phyloP scores from a whole-genome alignment of 1,139 yeast species.

The Saccharomyces hybrid region DNA sequence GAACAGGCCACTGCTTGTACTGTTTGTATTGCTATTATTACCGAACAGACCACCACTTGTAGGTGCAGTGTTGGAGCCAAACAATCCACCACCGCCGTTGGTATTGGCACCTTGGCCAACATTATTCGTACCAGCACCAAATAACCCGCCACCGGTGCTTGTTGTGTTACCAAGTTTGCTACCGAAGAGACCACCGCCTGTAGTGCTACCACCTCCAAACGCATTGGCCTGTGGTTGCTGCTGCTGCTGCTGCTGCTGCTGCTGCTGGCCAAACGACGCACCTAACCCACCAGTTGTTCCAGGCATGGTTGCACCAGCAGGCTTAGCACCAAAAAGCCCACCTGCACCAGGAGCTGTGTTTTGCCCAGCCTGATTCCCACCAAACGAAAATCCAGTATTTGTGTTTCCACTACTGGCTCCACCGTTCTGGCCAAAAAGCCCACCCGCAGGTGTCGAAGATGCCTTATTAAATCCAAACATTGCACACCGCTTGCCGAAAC shows the following conservation, averaged over 20 bases:
- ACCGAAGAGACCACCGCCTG: conserved; percentile 34
- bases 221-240: neutral
- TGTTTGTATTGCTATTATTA: conserved; percentile 9
- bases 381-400: conserved; percentile 30
- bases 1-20: conserved; percentile 21
- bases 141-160: conserved; percentile 16
- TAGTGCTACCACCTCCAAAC: conserved; percentile 1
- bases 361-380: conserved; percentile 13
- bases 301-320: conserved; percentile 1
- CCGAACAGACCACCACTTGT: conserved; percentile 36
- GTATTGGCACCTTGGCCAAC: neutral
- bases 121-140: conserved; percentile 2
- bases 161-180: conserved; percentile 17
- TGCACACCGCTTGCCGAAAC: neutral
- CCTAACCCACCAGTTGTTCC: conserved; percentile 16
- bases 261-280: conserved; percentile 11
- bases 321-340: conserved; percentile 6
- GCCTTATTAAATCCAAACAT: neutral
- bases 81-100: neutral
- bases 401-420: conserved; percentile 8
- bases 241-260: conserved; percentile 9
- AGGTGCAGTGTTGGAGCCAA: conserved; percentile 8
- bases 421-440: conserved; percentile 33
- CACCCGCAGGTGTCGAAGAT: conserved; percentile 27
- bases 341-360: conserved; percentile 6